Evolutionary conservation across 305 asterid genomes (phyloP), one percentile per base, ranked within the genome.

Genomic region (Solanum hybrid): DNA sequence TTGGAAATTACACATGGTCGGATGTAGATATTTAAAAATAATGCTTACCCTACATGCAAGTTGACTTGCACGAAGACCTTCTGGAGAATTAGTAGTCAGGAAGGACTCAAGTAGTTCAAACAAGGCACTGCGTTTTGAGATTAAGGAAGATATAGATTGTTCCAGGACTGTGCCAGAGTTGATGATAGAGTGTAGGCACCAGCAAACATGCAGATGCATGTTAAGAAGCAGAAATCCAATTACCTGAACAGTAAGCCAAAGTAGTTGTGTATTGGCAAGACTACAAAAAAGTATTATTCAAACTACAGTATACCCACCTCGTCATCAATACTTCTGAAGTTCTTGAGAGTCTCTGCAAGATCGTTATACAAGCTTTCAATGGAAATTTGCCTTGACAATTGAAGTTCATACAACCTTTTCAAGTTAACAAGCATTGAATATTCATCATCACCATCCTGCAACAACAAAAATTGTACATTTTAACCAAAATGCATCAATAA

Each of bases 391-490:
- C 95, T 94, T 26, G 93, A 94, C 91, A 96, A 87, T 91, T 97
- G 99, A 90, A 97, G 95, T 93, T 97, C 99, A 90, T 96, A 96
- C 91, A 95, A 88, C 93, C 99, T 94, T 93, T 97, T 97, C 93
- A 96, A 92, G 92, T 96, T 97, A 75, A 97, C 97, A 85, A 96
- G 98, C 83, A 97, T 92, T 20, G 97, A 91, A 90, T 96, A 96
- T 92, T 96, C 99, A 91, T 96, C 99, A 93, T 95, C 99, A 91
- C 98, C 99, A 91, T 94, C 96, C 99, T 97, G 97, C 95, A 88
- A 41, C 75, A 89, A 26, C 45, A 90, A 90, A 90, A 72, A 80
- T 92, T 89, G 26, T 89, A 90, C 93, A 76, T 79, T 92, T 61
- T 82, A 57, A 39, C n/a, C 91, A 61, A 90, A 87, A 86, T 89